These are phyloP conservation scores for Tolypocladium sp. DNA, from an alignment of 2,329 filamentous ascomycete genomes.

Conservation along the genomic window DNA sequence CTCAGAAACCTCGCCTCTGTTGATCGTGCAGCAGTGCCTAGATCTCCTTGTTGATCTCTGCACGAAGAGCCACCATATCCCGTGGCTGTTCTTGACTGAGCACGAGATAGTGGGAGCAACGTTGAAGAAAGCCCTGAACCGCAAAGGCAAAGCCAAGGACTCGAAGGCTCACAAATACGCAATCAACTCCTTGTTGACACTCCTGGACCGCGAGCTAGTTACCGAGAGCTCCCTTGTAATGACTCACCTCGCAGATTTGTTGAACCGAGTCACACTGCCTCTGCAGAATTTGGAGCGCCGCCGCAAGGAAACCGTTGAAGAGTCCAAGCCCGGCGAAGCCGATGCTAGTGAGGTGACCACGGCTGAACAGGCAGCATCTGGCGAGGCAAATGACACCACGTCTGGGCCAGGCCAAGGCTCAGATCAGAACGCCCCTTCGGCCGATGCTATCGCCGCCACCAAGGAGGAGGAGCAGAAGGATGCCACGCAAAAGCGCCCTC, in stretches of 20 bases:
- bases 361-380: slow-evolving; percentile 9
- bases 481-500: slow-evolving; percentile 37
- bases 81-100: slow-evolving; percentile 88
- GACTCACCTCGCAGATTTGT: slow-evolving; percentile 79
- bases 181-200: slow-evolving; percentile 77
- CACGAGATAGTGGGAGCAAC: slow-evolving; percentile 69
- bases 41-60: slow-evolving; percentile 77
- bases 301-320: slow-evolving; percentile 62
- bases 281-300: slow-evolving; percentile 74
- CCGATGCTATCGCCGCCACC: slow-evolving; percentile 11
- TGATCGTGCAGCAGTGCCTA: slow-evolving; percentile 93
- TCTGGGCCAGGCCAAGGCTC: slow-evolving; percentile 16
- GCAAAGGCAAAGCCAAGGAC: slow-evolving; percentile 85
- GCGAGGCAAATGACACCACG: slow-evolving; percentile 7
- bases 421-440: slow-evolving; percentile 12
- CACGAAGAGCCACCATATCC: slow-evolving; percentile 75
- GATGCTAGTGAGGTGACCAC: slow-evolving; percentile 25
- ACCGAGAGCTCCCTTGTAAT: slow-evolving; percentile 97
- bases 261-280: slow-evolving; percentile 82
- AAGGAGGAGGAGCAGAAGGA: slow-evolving; percentile 27
- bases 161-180: slow-evolving; percentile 78
- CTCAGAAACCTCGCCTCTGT: slow-evolving; percentile 83
- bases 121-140: slow-evolving; percentile 65
- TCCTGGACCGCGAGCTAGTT: slow-evolving; percentile 88
- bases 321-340: slow-evolving; percentile 31